phyloP scores from a whole-genome alignment of 306 rosid species.

The Glycine soja region DNA sequence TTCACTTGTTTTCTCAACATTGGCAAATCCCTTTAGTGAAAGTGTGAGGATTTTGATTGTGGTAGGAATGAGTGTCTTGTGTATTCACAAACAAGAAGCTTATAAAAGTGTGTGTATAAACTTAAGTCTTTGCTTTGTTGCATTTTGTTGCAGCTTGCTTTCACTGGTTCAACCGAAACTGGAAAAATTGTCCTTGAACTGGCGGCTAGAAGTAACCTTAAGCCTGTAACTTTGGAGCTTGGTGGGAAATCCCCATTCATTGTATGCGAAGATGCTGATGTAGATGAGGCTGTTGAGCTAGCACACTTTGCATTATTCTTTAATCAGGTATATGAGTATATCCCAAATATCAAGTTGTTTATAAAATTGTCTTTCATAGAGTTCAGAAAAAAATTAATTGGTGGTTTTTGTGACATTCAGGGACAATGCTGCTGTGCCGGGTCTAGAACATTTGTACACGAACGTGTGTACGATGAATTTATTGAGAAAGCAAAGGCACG shows the following conservation, averaged over 20 bases:
- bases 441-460: constrained; percentile 87
- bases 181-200: constrained; percentile 68
- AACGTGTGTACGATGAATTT: constrained; percentile 73
- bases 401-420: constrained; percentile 49
- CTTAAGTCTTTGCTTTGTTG: constrained; percentile 1
- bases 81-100: not conserved
- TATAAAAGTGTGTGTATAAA: not conserved
- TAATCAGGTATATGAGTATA: constrained; percentile 60
- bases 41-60: constrained; percentile 8
- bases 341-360: constrained; percentile 9
- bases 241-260: constrained; percentile 92
- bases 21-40: constrained; percentile 13
- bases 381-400: constrained; percentile 8
- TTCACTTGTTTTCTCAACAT: constrained; percentile 11
- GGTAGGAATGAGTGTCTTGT: constrained; percentile 1
- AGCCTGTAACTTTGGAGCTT: constrained; percentile 77
- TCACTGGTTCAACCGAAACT: constrained; percentile 82
- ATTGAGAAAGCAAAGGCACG: constrained; percentile 74
- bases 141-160: constrained; percentile 68
- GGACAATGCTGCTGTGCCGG: constrained; percentile 95
- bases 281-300: constrained; percentile 64
- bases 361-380: not conserved
- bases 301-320: constrained; percentile 84
- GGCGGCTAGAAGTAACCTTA: constrained; percentile 82
- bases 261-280: constrained; percentile 56